Base-by-base conservation (phyloP, 257 asterid species). In the Gentiana straminea region DNA sequence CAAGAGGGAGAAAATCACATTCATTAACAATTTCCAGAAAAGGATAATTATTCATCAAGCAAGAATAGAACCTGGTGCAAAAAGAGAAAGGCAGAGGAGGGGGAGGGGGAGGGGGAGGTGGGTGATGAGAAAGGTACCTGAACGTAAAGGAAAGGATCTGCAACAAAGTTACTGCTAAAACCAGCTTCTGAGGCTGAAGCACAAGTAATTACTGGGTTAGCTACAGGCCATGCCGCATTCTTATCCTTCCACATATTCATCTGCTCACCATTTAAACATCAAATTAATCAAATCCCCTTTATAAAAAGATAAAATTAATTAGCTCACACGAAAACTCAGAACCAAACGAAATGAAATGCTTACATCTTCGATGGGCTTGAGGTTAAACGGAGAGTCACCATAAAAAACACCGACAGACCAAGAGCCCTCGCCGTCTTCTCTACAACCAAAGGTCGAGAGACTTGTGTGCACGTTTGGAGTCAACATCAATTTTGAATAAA, bases 201-300 rank as follows among this genome's bases (percentile, higher is more conserved):
- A 77, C 98, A 91, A 41, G 95, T 87, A 68, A 87, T 67, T 57
- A 91, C 81, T 3, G 98, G 97, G 64, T 91, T 91, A 35, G 94
- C 95, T 35, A 87, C 88, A 48, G 98, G 97, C 94, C 96, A 91
- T 59, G 98, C 94, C 78, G 90, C 81, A 70, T 62, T 70, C 60
- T 81, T 69, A 51, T 85, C 79, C 70, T 74, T 84, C 83, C 91
- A 77, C 35, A 81, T 61, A 66, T 81, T 79, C 78, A 77, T 70
- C 96, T 91, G 84, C 67, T 61, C 73, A 13, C 69, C 66, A 67
- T 65, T 77, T 48, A 61, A 57, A 46, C 43, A 39, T 45, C 46
- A 45, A 47, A 8, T 39, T 12, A 24, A 33, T 4, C 8, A 33
- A 46, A n/a, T 6, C 8, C 64, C 3, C 7, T 0, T 1, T 33